Evolutionary conservation across 345 rosid genomes (phyloP), one percentile per base, ranked within the genome.

Genomic region (Hibiscus syriacus): DNA sequence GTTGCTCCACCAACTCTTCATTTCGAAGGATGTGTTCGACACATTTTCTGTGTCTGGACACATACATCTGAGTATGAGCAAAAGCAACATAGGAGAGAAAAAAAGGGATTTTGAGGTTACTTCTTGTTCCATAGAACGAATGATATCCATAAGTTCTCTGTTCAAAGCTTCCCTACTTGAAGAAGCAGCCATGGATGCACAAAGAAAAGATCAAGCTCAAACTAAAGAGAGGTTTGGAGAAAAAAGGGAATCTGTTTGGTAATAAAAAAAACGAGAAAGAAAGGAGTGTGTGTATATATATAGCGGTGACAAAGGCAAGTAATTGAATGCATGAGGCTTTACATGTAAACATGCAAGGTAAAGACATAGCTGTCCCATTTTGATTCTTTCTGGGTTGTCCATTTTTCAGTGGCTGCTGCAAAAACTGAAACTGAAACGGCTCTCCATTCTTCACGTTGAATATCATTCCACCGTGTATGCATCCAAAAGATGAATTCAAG

Each of bases 61-160:
- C 38, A 4, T 9, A 3, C 5, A 34, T 9, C 38, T 9, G 5
- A 34, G 38, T 34, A 3, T 9, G 38, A 34, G 38, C 7, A 48
- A 17, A n/a, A n/a, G n/a, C n/a, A n/a, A n/a, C 9, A 48, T n/a
- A 48, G 13, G 22, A 6, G 7, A 22, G 25, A 53, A 1, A 7
- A 54, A 54, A 54, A 54, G 46, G 23, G 66, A 23, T n/a, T 23
- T 16, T 2, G 17, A 13, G 30, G 32, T 39, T 70, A 75, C 74
- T 50, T 75, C 74, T 19, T 39, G 29, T 58, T 75, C 74, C 74
- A 75, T 70, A 13, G 56, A 39, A 32, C 17, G 25, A 20, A 75
- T 70, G 4, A n/a, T 19, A 8, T 59, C 64, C 22, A 50, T 34
- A 50, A 74, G 63, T n/a, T 65, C 63, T 13, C 17, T 6, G 34